Evolutionary conservation across 2,329 filamentous ascomycete genomes (phyloP), one percentile per base, ranked within the genome.

Genomic region (Clarireedia paspali): DNA sequence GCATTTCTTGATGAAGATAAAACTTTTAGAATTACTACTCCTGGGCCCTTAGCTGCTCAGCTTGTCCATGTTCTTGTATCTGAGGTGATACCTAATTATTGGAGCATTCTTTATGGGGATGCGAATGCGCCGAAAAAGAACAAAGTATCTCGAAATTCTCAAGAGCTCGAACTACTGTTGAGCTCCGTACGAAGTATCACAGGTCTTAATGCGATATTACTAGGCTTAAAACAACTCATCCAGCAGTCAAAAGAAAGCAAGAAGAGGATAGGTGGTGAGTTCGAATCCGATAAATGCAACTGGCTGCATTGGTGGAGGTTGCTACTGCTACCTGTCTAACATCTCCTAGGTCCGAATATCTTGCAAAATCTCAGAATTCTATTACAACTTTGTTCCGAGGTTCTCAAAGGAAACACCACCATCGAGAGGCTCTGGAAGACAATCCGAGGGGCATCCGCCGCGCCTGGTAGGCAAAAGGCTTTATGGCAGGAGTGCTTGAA

Each of bases 31-130:
- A 77, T 92, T 50, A 74, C 77, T 46, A 70, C 75, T 2, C 85
- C 89, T 3, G 80, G 80, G 34, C 84, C 91, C 1, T 73, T 82
- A 59, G 81, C 84, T 56, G 84, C 89, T 20, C 88, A 91, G 63
- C 81, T 96, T 34, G 76, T 92, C 52, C 85, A 91, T 66, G 74
- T 82, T 3, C 73, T 99, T 38, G 83, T 95, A 57, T 84, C 80
- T 15, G 81, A 84, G 34, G 91, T 88, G 26, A 75, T 90, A 6
- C 88, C 89, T 1, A 88, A 91, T 67, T 95, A 92, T 71, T 97
- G 94, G 92, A 68, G 76, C 3, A 65, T 82, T 7, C 67, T 92
- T 15, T 72, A 75, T 39, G 77, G 80, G 56, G 73, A 72, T n/a
- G 58, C 66, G 68, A 67, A 2, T 30, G 68, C 27, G 57, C 63